A percentile compares a stretch with the other conserved stretches of the same genome.
phyloP scores from a whole-genome alignment of 1,284 basidiomycete genomes.

The Tausonia pullulans region DNA sequence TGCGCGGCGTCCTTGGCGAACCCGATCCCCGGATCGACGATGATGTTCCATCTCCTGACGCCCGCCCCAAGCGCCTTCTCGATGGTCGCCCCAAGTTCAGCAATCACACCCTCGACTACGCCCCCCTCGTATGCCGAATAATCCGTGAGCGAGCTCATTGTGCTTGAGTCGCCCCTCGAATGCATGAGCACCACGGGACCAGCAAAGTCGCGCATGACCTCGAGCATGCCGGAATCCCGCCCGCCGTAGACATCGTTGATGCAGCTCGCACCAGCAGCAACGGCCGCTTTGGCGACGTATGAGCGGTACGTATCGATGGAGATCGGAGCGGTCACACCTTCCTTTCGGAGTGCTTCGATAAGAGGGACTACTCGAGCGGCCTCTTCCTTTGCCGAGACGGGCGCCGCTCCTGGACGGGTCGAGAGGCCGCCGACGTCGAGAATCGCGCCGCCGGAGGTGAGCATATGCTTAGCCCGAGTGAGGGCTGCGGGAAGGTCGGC shows the following conservation, averaged over 20 bases:
- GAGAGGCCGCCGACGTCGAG: slow-evolving; percentile 93
- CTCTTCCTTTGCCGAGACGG: slow-evolving; percentile 64
- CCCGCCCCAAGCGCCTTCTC: slow-evolving; percentile 61
- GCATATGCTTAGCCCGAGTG: slow-evolving; percentile 26
- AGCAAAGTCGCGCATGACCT: slow-evolving; percentile 48
- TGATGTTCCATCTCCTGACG: slow-evolving; percentile 76
- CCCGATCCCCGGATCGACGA: slow-evolving; percentile 87
- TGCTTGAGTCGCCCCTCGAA: slow-evolving; percentile 60
- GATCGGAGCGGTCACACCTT: slow-evolving; percentile 44
- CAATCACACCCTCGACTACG: slow-evolving; percentile 55
- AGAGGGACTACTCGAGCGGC: slow-evolving; percentile 56
- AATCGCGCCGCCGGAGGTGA: slow-evolving; percentile 55
- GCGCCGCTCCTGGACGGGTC: slow-evolving; percentile 61
- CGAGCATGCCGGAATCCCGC: slow-evolving; percentile 52
- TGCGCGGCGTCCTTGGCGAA: slow-evolving; percentile 80
- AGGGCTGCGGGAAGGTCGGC: slow-evolving; percentile 16
- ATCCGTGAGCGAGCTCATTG: slow-evolving; percentile 51
- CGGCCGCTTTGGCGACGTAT: slow-evolving; percentile 62
- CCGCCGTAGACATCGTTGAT: slow-evolving; percentile 89
- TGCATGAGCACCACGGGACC: slow-evolving; percentile 82
- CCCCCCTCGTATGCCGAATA: slow-evolving; percentile 42
- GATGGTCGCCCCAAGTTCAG: slow-evolving; percentile 64
- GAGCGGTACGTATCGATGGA: slow-evolving; percentile 90
- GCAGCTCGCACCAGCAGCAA: slow-evolving; percentile 76
- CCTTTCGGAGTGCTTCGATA: slow-evolving; percentile 41